Evolutionary conservation across 768 basidiomycete species (phyloP), one percentile per base, ranked within the genome.

Genomic region (Scleroderma bovista): DNA sequence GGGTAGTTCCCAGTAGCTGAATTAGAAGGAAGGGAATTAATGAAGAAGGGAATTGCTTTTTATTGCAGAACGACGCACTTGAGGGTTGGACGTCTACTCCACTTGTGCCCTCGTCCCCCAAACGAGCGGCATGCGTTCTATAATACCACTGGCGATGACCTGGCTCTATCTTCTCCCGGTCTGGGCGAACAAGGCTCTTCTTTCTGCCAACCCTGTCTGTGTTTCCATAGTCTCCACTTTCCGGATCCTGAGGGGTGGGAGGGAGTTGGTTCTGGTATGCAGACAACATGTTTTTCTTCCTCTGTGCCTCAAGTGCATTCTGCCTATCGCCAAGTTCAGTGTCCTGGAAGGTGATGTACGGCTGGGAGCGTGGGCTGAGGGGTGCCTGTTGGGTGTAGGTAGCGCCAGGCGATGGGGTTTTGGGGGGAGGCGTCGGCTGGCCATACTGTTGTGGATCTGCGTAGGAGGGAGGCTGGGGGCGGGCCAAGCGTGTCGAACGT

Each of bases 91-190:
- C 78, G 43, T 83, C 89, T 6, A 89, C 74, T 41, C 76, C 61
- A 36, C 77, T 76, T 31, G 71, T 71, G n/a, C 81, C 76, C 60
- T 88, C 83, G 49, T 84, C 75, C 67, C 84, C 81, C 62, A 88
- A 71, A 64, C 84, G 81, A 20, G 86, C 86, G 17, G 90, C 90
- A 69, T 89, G 93, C 50, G 77, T 82, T 47, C 90, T 83, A 70
- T 98, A 98, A 69, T 97, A 88, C 85, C 86, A 98, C 60, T 93
- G 84, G 44, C 93, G 80, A 73, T 97, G 93, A 37, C 83, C 83
- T 10, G 93, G 93, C 61, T 97, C 93, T 58, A 97, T 90, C 75
- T 94, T 92, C 74, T 96, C 94, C 50, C 95, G 75, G 68, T 99
- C 95, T 5, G 95, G 95, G 49, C 78, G 75, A 47, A 97, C 89